Percentiles rank a stretch among this genome's conserved stretches.
These are phyloP conservation scores for Penicillium steckii DNA, from an alignment of 495 filamentous ascomycete species.

Conservation along the genomic window DNA sequence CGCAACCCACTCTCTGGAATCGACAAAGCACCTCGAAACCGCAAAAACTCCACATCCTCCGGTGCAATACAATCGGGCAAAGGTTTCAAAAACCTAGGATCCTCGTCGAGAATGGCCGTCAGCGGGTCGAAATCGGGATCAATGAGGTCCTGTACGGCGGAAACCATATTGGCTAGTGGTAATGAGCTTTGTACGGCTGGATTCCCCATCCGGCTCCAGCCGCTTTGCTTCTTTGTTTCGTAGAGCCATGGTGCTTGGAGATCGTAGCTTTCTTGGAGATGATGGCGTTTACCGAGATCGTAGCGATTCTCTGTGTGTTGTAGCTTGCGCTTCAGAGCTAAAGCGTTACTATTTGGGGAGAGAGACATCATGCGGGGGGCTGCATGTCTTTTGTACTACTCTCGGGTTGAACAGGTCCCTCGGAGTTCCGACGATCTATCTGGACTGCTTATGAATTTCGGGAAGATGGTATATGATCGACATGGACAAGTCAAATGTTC, in stretches of 20 bases:
- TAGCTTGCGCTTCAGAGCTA: conserved; percentile 31
- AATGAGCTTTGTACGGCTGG: conserved; percentile 29
- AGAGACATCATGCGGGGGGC: conserved; percentile 18
- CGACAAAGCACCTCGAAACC: conserved; percentile 68
- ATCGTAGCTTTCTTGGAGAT: conserved; percentile 32
- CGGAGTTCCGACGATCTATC: too few relatives aligned
- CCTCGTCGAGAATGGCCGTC: conserved; percentile 41
- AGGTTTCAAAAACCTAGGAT: conserved; percentile 53
- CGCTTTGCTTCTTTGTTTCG: conserved; percentile 25
- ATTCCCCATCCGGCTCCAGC: conserved; percentile 31
- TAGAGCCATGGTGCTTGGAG: conserved; percentile 39
- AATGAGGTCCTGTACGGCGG: conserved; percentile 42
- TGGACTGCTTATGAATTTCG: background rate
- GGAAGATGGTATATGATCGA: background rate
- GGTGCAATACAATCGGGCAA: conserved; percentile 51
- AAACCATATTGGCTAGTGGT: conserved; percentile 42
- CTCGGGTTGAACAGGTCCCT: background rate
- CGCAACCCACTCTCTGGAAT: conserved; percentile 64
- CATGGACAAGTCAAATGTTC: too few relatives aligned
- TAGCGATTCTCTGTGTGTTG: conserved; percentile 20
- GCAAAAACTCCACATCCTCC: conserved; percentile 72
- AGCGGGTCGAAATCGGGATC: conserved; percentile 46
- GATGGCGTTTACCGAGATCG: conserved; percentile 26
- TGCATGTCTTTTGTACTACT: conserved; percentile 3
- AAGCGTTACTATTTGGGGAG: conserved; percentile 13